Percentiles rank a stretch among this genome's conserved stretches.
phyloP scores from a whole-genome alignment of 805 yeast species.

The Saccharomycopsis sp. region DNA sequence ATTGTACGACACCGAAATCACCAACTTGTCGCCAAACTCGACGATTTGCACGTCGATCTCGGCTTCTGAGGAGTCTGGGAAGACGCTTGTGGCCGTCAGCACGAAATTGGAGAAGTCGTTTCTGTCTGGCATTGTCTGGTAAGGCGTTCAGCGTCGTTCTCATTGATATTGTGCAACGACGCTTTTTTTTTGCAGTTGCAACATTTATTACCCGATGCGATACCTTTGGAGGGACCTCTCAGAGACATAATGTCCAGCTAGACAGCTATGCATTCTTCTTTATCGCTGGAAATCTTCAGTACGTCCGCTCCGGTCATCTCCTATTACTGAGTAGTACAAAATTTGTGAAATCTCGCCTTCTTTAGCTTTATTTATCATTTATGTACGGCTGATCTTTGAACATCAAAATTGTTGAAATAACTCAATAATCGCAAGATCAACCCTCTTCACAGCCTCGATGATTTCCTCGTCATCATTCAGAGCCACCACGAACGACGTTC shows the following conservation, averaged over 20 bases:
- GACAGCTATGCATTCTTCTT: no score
- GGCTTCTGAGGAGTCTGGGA: not conserved
- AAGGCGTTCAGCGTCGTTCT: no score
- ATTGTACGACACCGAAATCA: slow-evolving; percentile 33
- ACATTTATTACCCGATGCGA: no score
- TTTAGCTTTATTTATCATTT: no score
- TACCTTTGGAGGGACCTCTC: no score
- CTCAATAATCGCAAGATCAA: slow-evolving; percentile 39
- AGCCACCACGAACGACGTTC: slow-evolving; percentile 53
- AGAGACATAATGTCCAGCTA: no score
- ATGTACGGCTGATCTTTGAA: no score
- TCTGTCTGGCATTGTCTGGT: not conserved
- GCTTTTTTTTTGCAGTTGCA: not conserved
- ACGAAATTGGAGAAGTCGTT: slow-evolving; percentile 1
- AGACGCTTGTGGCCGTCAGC: not conserved
- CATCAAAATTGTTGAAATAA: slow-evolving; percentile 33
- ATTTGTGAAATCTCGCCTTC: no score
- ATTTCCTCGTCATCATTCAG: slow-evolving; percentile 35
- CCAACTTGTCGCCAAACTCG: slow-evolving; percentile 31
- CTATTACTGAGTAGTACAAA: no score
- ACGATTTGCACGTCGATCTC: slow-evolving; percentile 21
- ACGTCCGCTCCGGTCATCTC: no score
- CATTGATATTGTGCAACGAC: not conserved
- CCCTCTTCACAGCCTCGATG: slow-evolving; percentile 44
- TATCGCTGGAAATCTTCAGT: no score